Evolutionary conservation across 257 asterid species (phyloP), one percentile per base, ranked within the genome.

Genomic region (Leptodermis oblonga): DNA sequence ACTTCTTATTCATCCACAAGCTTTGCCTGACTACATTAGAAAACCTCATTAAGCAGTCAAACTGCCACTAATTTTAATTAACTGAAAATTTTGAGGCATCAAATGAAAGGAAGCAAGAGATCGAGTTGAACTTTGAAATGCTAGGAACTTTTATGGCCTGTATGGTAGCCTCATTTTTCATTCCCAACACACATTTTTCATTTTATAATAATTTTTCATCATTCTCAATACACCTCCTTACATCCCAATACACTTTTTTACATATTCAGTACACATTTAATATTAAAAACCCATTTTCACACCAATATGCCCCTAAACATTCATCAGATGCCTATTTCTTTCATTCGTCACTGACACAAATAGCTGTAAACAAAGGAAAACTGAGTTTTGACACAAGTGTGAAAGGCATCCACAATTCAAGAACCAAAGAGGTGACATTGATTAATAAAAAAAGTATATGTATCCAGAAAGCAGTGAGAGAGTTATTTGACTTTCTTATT

Each of bases 401-500:
- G 25, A 9, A 65, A 46, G 70, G 56, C 28, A 30, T 4, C 31
- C 10, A 15, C 26, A 18, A 26, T 48, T 65, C 43, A 45, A 13
- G 49, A 3, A 26, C 25, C 18, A 43, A 22, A 6, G 26, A 17
- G 37, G 45, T 20, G n/a, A 23, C 13, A 48, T n/a, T 4, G 25
- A 65, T 62, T 9, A 48, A 25, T 48, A 33, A 42, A 9, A n/a
- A 31, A 39, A 20, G 5, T 11, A 53, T 0, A 48, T 49, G 39
- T 72, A 67, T 26, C 67, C 60, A 33, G 53, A 39, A 48, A 30
- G 54, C 37, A 37, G 37, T 4, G 30, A n/a, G 66, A 39, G 42
- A 65, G 68, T 70, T 70, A 72, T 8, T 7, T 64, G 42, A 62
- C 30, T 76, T 72, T 74, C 43, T 58, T 36, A 78, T 18, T 85